Base-by-base conservation (phyloP, 1,139 yeast species). In the Pichia sp. region DNA sequence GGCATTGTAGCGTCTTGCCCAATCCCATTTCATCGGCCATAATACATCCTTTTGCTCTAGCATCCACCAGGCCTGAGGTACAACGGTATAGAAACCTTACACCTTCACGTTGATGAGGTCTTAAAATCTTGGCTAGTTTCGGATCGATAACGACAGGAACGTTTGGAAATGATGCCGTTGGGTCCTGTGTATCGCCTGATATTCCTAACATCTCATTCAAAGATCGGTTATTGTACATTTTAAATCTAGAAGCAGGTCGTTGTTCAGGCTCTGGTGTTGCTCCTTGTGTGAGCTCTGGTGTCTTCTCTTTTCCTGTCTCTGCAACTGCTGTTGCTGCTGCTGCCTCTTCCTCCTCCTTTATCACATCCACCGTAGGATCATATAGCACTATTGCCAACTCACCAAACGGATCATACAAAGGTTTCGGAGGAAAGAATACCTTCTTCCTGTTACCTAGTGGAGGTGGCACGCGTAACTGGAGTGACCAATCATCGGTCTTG, bases 1-100 rank as follows among this genome's bases (percentile, higher is more conserved):
- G 79, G 69, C 99, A 95, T 70, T 93, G 99, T 46, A 93, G 75
- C 0, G 99, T 93, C 68, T 93, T 93, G 30, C 99, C 99, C 48
- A 93, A 76, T 2, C 99, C 99, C 99, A 93, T 93, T 72, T 91
- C 99, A 73, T 93, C 99, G 0, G 99, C 99, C 99, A 93, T 93
- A 54, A 93, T 95, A 68, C 99, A 93, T 1, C 99, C 99, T 67
- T 86, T 84, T 0, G 98, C 98, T 46, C 84, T 77, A 2, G 91
- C 82, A 65, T 91, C 96, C 31, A 90, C 79, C 47, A 92, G 72
- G 0, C 99, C 99, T 0, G 97, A 80, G 0, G 96, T 90, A 70
- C 98, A 92, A 57, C 93, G 74, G 67, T 91, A 93, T 56, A 93
- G 73, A 67, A 93, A 93, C 68, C 88, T 81, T 38, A 93, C 97